phyloP scores from a whole-genome alignment of 345 rosid genomes.

The Populus davidiana region DNA sequence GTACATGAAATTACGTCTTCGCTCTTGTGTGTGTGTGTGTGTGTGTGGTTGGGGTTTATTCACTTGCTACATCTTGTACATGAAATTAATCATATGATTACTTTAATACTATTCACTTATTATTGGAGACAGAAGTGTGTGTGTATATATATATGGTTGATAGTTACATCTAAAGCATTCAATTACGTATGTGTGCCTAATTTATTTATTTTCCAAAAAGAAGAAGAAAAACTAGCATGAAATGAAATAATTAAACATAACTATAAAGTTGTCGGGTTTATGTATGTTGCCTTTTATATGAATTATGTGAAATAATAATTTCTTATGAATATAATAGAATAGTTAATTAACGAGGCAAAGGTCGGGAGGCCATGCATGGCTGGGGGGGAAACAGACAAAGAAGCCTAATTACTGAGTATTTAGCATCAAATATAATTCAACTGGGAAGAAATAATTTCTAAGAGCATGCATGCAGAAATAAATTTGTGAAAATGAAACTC shows the following conservation, averaged over 20 bases:
- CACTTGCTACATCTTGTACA: neutral
- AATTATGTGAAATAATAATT: too few species aligned
- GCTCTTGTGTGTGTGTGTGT: neutral
- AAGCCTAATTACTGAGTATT: neutral
- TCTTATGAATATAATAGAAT: too few species aligned
- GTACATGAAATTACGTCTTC: constrained; percentile 16
- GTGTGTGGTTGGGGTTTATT: neutral
- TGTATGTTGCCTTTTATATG: too few species aligned
- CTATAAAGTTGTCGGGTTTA: neutral
- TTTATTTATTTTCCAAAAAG: neutral
- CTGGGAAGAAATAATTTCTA: neutral
- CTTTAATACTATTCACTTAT: too few species aligned
- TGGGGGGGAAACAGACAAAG: neutral
- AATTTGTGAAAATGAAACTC: neutral
- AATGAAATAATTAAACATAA: neutral
- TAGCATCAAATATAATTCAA: neutral
- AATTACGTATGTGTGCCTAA: neutral
- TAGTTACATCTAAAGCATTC: neutral
- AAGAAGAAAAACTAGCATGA: neutral
- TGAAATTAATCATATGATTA: neutral
- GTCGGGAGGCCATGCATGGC: neutral
- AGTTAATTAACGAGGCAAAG: neutral
- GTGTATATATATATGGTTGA: neutral
- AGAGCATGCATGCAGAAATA: neutral
- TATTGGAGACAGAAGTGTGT: too few species aligned